A percentile compares a stretch with the other conserved stretches of the same genome.
phyloP scores from a whole-genome alignment of 352 stramenopile genomes.

The Thalassiosira sp. region DNA sequence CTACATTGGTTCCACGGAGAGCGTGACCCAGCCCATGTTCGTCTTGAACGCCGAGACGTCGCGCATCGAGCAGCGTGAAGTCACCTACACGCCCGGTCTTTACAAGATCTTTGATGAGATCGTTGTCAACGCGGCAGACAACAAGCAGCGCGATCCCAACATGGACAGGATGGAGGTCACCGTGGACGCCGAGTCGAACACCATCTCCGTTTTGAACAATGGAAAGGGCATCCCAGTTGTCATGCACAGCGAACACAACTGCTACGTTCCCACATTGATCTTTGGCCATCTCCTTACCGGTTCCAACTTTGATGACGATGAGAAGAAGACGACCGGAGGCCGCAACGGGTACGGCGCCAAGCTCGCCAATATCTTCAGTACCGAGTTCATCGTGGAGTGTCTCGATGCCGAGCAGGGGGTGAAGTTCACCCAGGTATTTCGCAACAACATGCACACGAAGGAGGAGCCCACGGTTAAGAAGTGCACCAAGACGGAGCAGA shows the following conservation, averaged over 20 bases:
- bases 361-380: slow-evolving; percentile 99
- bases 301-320: slow-evolving; percentile 98
- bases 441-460: slow-evolving; percentile 94
- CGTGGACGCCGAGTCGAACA: slow-evolving; percentile 90
- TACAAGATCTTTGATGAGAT: slow-evolving; percentile 99
- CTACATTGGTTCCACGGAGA: slow-evolving; percentile 97
- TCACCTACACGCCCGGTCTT: slow-evolving; percentile 90
- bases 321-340: slow-evolving; percentile 94
- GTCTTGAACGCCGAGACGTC: slow-evolving; percentile 90
- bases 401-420: slow-evolving; percentile 90
- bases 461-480: slow-evolving; percentile 86
- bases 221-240: slow-evolving; percentile 91
- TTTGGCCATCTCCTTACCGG: slow-evolving; percentile 97
- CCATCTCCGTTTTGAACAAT: slow-evolving; percentile 98
- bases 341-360: slow-evolving; percentile 97
- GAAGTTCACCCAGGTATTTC: slow-evolving; percentile 94
- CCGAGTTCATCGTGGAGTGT: slow-evolving; percentile 98
- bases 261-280: slow-evolving; percentile 97
- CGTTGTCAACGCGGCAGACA: slow-evolving; percentile 99
- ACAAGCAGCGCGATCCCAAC: slow-evolving; percentile 98
- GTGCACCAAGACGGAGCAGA: slow-evolving; percentile 80
- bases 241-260: slow-evolving; percentile 94
- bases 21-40: slow-evolving; percentile 94
- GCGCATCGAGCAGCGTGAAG: slow-evolving; percentile 90
- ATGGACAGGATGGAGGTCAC: slow-evolving; percentile 97